Conservation (phyloP, 1,284 basidiomycete species). For the Malassezia nana region DNA sequence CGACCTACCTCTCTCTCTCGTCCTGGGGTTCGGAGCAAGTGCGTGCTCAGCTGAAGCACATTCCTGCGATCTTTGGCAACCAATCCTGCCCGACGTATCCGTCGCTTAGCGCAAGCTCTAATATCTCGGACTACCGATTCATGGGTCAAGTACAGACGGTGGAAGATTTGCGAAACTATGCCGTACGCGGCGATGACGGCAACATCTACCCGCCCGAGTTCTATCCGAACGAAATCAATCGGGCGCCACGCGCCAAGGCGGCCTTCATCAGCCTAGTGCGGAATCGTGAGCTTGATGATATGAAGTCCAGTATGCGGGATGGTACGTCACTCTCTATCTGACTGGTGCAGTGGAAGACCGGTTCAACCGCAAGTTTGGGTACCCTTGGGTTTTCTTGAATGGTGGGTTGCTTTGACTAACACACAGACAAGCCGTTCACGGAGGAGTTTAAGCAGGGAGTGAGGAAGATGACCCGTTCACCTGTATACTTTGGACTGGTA, state of each 20-base stretch:
- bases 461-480: slow-evolving; percentile 35
- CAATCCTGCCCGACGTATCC: not conserved
- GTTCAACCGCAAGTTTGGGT: slow-evolving; percentile 47
- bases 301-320: slow-evolving; percentile 31
- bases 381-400: slow-evolving; percentile 50
- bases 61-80: slow-evolving; percentile 1
- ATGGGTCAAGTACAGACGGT: slow-evolving; percentile 20
- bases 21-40: slow-evolving; percentile 11
- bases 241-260: slow-evolving; percentile 43
- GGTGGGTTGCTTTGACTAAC: slow-evolving; percentile 17
- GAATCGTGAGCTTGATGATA: slow-evolving; percentile 41
- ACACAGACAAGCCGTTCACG: slow-evolving; percentile 40
- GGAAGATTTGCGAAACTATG: slow-evolving; percentile 36
- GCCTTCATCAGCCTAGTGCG: slow-evolving; percentile 47
- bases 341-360: slow-evolving; percentile 24
- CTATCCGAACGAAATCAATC: slow-evolving; percentile 34
- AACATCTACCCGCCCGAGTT: slow-evolving; percentile 42
- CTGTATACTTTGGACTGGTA: slow-evolving; percentile 63
- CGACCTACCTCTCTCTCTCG: slow-evolving; percentile 13
- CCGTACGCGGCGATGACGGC: slow-evolving; percentile 33
- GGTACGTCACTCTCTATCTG: slow-evolving; percentile 1
- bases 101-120: not conserved
- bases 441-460: slow-evolving; percentile 48
- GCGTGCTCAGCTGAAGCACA: slow-evolving; percentile 6
- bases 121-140: slow-evolving; percentile 1